Percentiles rank a stretch among this genome's conserved stretches.
phyloP scores from a whole-genome alignment of 345 rosid species.

The Eucalyptus virginea region DNA sequence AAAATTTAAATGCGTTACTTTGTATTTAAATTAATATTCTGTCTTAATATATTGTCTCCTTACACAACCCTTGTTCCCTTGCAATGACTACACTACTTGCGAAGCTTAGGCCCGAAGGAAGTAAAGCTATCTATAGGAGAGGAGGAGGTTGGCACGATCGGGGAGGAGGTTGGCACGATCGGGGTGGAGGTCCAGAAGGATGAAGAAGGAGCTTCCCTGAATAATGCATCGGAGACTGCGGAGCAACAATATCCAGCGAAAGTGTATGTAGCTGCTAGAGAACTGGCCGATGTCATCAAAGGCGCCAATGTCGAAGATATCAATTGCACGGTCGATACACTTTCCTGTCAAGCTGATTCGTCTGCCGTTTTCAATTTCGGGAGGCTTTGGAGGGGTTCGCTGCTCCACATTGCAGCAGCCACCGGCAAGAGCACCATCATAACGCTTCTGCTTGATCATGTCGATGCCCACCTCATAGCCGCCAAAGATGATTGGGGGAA shows the following conservation, averaged over 20 bases:
- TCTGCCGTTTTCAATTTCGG: too few species aligned
- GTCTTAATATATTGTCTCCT: background rate
- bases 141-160: background rate
- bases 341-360: background rate
- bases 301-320: background rate
- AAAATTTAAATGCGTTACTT: background rate
- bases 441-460: rapidly evolving
- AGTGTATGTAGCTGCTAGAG: rapidly evolving
- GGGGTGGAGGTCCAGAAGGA: background rate
- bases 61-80: background rate
- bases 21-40: background rate
- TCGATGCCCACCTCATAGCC: background rate
- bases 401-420: background rate
- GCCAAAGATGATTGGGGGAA: background rate
- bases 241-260: background rate
- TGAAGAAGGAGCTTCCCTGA: background rate
- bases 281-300: background rate
- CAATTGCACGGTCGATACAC: rapidly evolving
- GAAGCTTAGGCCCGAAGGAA: background rate
- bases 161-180: background rate
- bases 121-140: background rate
- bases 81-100: background rate
- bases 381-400: too few species aligned
- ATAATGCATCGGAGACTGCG: background rate
- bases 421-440: background rate